Conservation (phyloP, 2,329 filamentous ascomycete genomes). For the Nothomitra cinnamomea region DNA sequence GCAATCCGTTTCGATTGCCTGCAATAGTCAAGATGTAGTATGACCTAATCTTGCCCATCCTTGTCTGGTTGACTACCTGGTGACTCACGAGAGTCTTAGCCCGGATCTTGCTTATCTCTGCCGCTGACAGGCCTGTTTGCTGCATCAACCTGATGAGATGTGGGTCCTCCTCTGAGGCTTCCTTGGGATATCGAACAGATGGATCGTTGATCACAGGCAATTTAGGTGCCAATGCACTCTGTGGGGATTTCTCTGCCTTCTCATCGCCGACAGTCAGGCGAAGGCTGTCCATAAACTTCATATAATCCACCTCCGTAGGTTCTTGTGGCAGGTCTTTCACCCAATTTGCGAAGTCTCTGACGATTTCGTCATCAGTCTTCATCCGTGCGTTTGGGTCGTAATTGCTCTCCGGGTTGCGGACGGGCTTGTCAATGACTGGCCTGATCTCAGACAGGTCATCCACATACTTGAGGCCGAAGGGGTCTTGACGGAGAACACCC, state of each 20-base stretch:
- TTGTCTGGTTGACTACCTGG: constrained; percentile 77
- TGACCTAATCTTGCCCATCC: constrained; percentile 80
- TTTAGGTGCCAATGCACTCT: constrained; percentile 32
- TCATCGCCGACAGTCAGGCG: constrained; percentile 33
- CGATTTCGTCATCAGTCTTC: constrained; percentile 44
- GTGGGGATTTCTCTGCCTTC: constrained; percentile 30
- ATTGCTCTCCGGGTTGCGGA: constrained; percentile 31
- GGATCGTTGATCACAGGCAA: constrained; percentile 26
- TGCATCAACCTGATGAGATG: constrained; percentile 34
- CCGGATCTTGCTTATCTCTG: constrained; percentile 34
- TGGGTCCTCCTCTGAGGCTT: constrained; percentile 20
- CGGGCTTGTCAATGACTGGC: constrained; percentile 58
- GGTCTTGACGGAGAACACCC: constrained; percentile 53
- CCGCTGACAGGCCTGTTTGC: constrained; percentile 35
- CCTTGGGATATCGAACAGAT: constrained; percentile 12
- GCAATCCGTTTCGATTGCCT: constrained; percentile 68
- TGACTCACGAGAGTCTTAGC: constrained; percentile 60
- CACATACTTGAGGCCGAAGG: constrained; percentile 55
- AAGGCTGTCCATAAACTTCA: constrained; percentile 27
- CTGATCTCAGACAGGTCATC: constrained; percentile 69
- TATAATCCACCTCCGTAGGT: constrained; percentile 25
- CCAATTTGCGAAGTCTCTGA: constrained; percentile 35
- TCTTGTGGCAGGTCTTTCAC: constrained; percentile 31
- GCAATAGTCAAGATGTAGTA: constrained; percentile 63
- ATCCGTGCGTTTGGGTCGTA: constrained; percentile 40